These are phyloP conservation scores for Diplocarpon rosae DNA, from an alignment of 2,329 filamentous ascomycete species.

Conservation along the genomic window DNA sequence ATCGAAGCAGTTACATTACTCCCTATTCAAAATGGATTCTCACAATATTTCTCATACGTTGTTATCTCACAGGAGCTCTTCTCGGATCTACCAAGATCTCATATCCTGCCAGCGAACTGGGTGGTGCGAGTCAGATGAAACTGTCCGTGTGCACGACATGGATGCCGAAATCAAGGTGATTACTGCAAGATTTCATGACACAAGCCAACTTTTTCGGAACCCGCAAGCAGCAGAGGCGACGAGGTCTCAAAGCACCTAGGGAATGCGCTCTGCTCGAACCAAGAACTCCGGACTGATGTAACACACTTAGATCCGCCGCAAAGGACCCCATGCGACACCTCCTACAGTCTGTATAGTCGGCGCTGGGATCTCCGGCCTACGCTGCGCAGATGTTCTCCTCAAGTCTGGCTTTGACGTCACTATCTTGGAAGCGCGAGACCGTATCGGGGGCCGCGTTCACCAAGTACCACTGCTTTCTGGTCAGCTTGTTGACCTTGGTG, in stretches of 20 bases:
- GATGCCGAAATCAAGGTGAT: no score
- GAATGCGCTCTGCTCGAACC: no score
- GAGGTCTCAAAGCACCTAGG: no score
- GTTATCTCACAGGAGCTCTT: conserved; percentile 13
- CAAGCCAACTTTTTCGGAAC: no score
- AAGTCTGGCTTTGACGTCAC: conserved; percentile 42
- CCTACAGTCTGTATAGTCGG: conserved; percentile 36
- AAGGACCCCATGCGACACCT: neutral
- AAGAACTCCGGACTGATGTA: neutral
- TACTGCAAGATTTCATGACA: no score
- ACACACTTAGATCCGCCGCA: neutral
- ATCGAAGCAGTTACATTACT: neutral
- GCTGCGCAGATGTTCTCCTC: conserved; percentile 44
- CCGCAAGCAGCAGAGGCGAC: no score
- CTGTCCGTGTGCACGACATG: neutral
- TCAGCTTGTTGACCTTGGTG: conserved; percentile 19
- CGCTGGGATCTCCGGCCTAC: conserved; percentile 44
- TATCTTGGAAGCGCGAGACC: conserved; percentile 44
- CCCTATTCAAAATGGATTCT: conserved; percentile 11
- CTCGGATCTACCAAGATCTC: conserved; percentile 21
- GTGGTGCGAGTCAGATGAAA: conserved; percentile 2
- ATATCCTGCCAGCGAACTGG: conserved; percentile 8
- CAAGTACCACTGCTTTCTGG: conserved; percentile 21
- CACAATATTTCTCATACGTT: conserved; percentile 19
- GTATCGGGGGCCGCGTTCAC: conserved; percentile 37